Evolutionary conservation across 2,329 filamentous ascomycete genomes (phyloP), one percentile per base, ranked within the genome.

Genomic region (Aspergillus texensis): DNA sequence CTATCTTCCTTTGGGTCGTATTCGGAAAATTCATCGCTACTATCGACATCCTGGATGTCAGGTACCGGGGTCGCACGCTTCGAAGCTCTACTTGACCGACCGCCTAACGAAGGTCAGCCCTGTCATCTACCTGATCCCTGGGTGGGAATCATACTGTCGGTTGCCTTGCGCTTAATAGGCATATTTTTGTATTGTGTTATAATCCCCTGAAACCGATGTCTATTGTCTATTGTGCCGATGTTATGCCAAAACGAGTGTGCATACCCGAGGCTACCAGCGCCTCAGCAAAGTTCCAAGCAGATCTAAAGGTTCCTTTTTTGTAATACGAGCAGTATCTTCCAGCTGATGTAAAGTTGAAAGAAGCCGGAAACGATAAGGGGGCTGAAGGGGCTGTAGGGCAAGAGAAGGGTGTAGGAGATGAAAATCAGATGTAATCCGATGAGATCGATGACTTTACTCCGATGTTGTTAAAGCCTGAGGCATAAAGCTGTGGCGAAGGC

Each of bases 81-180:
- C 21, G 81, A 81, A 26, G 78, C 75, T 69, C 84, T 81, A 62
- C 76, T 80, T 64, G 74, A 77, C 73, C 80, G 70, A 75, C 76
- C 70, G 75, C 80, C 72, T 83, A 77, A 58, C 43, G 71, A 53
- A 74, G 70, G 66, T 78, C 78, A 67, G 78, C n/a, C 74, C 57
- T 70, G 65, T 64, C 55, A 65, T 66, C 62, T 60, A 57, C 58
- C 58, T 57, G 57, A 54, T 57, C 54, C 68, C 64, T 58, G 73
- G 69, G 67, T 71, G 66, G 62, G 24, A 61, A 66, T 70, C 78
- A 77, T 81, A 84, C 82, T 82, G 59, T 82, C 79, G 68, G 81
- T 72, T 65, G 89, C 89, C 81, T 92, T 92, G 74, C 90, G 85
- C 80, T 93, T 93, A 21, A 85, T 82, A 67, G 90, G 86, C 90